Evolutionary conservation across 441 rosid species (phyloP).

Genomic region (Brassica balearica): DNA sequence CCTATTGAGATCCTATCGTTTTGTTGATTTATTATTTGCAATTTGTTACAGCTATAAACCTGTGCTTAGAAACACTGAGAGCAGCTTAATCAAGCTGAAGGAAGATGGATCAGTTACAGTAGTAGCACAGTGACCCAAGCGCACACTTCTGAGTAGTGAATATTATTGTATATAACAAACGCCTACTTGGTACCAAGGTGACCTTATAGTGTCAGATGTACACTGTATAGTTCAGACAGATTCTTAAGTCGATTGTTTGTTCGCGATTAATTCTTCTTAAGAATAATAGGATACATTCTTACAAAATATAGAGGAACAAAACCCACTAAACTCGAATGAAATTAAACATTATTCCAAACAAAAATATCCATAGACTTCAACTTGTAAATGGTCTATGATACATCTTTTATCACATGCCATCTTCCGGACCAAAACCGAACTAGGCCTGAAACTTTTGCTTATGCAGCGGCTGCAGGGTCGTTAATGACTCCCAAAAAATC

Average conservation of each 20-base stretch:
- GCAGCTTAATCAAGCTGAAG: slow-evolving; percentile 77
- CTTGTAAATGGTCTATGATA: not conserved
- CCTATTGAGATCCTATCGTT: not conserved
- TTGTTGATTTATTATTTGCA: no score
- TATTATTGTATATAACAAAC: slow-evolving; percentile 13
- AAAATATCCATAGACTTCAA: not conserved
- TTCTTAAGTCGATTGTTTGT: not conserved
- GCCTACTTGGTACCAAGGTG: not conserved
- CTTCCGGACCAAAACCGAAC: not conserved
- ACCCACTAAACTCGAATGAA: not conserved
- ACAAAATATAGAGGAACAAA: not conserved
- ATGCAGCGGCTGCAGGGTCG: slow-evolving; percentile 6
- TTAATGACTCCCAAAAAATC: slow-evolving; percentile 7
- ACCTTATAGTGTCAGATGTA: not conserved
- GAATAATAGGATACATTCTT: not conserved
- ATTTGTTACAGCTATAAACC: slow-evolving; percentile 77
- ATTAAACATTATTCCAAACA: not conserved
- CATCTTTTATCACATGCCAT: not conserved
- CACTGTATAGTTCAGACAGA: not conserved
- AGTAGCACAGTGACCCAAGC: no score
- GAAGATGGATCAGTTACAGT: slow-evolving; percentile 67
- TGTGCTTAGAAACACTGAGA: slow-evolving; percentile 80
- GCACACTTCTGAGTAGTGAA: not conserved
- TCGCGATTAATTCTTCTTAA: not conserved
- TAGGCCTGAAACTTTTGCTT: not conserved